Evolutionary conservation across 2,329 filamentous ascomycete species (phyloP).

Genomic region (Botrytis aclada): DNA sequence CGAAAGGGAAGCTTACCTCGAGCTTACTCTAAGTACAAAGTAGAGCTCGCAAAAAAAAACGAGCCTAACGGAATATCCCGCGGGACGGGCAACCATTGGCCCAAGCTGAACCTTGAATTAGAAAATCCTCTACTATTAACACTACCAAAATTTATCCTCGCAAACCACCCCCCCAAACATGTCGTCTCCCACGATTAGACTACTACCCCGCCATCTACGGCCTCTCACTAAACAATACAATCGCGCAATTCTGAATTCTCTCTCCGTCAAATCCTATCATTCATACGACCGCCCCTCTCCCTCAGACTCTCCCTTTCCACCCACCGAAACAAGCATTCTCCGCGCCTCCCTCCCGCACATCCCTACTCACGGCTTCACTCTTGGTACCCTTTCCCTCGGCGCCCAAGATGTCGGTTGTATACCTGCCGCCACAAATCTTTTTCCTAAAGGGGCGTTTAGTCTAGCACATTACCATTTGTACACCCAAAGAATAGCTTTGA

Average conservation of each 20-base stretch:
- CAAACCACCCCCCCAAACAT: constrained; percentile 17
- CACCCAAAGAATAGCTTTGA: constrained; percentile 59
- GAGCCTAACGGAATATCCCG: constrained; percentile 11
- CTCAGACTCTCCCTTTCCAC: constrained; percentile 57
- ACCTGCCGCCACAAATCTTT: constrained; percentile 78
- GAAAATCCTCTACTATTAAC: constrained; percentile 9
- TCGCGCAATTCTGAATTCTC: not conserved
- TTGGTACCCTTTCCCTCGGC: constrained; percentile 68
- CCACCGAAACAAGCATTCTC: constrained; percentile 73
- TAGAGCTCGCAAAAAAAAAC: not conserved
- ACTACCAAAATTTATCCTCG: constrained; percentile 19
- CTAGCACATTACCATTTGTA: constrained; percentile 77
- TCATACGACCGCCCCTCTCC: constrained; percentile 68
- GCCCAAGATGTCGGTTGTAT: constrained; percentile 82
- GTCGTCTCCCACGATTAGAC: constrained; percentile 3
- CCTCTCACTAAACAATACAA: not conserved
- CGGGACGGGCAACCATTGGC: constrained; percentile 1
- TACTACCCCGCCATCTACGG: constrained; percentile 14
- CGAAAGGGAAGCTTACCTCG: not conserved
- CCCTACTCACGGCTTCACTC: constrained; percentile 78
- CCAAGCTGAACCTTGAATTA: constrained; percentile 14
- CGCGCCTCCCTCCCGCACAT: constrained; percentile 76
- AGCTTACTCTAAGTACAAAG: not conserved
- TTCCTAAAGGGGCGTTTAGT: constrained; percentile 76
- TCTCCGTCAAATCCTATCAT: constrained; percentile 51